These are phyloP conservation scores for Candida sanyaensis DNA, from an alignment of 1,139 yeast species.

Conservation along the genomic window DNA sequence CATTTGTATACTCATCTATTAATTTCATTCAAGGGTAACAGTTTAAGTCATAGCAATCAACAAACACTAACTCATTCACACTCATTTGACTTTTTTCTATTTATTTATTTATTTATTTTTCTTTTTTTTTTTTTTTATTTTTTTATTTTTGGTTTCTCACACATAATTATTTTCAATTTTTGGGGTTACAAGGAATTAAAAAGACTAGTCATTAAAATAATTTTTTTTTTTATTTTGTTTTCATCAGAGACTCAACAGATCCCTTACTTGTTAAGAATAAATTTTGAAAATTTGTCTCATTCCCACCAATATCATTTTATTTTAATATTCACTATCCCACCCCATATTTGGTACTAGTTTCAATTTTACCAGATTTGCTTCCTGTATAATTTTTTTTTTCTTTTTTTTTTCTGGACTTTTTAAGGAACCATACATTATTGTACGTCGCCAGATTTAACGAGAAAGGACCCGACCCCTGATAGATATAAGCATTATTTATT, in stretches of 20 bases:
- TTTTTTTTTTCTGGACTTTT: background rate
- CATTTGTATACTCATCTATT: background rate
- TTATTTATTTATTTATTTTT: background rate
- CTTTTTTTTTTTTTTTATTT: too few species aligned
- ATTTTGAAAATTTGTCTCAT: too few species aligned
- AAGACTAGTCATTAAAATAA: too few species aligned
- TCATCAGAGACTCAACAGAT: too few species aligned
- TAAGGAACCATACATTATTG: conserved; percentile 1
- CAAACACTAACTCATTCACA: background rate
- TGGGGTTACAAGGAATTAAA: too few species aligned
- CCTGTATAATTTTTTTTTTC: background rate
- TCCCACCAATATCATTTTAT: too few species aligned
- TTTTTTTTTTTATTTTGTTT: too few species aligned
- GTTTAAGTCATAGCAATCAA: background rate
- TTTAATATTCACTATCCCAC: too few species aligned
- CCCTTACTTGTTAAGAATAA: too few species aligned
- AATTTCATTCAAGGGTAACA: background rate
- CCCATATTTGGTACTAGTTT: too few species aligned
- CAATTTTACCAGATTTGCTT: background rate
- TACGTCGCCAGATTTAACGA: background rate
- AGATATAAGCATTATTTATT: background rate
- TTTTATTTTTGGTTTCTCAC: too few species aligned
- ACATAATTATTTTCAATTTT: too few species aligned
- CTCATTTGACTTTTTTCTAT: background rate
- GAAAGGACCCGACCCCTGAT: background rate